phyloP scores from a whole-genome alignment of 305 asterid species.

The Fraxinus xanthoxyloides region DNA sequence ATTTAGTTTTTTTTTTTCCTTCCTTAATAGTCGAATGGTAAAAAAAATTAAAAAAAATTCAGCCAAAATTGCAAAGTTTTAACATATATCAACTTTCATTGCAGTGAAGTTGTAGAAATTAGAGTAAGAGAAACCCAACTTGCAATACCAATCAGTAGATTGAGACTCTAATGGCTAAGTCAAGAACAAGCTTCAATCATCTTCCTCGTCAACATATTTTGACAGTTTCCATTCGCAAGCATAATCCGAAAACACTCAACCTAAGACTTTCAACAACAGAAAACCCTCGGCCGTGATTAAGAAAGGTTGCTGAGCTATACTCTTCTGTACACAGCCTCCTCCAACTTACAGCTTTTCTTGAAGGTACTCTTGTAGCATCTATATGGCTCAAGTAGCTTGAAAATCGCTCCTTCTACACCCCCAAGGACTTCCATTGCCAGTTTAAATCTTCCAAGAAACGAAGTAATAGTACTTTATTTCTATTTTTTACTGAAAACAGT shows the following conservation, averaged over 20 bases:
- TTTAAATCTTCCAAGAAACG: neutral
- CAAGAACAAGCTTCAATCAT: neutral
- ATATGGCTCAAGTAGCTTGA: neutral
- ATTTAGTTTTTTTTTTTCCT: no score
- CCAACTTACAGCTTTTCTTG: neutral
- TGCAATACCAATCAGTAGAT: neutral
- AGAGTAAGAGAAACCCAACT: neutral
- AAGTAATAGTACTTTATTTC: neutral
- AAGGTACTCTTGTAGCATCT: neutral
- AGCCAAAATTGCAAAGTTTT: neutral
- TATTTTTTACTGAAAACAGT: neutral
- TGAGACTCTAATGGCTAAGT: neutral
- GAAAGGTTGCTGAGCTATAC: neutral
- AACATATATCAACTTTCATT: neutral
- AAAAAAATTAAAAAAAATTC: neutral
- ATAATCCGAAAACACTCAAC: neutral
- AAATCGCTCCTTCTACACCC: neutral
- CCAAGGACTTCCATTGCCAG: neutral
- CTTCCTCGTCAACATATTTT: neutral
- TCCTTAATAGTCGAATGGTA: neutral
- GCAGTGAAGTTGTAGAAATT: neutral
- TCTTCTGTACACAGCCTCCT: neutral
- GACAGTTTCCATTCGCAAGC: neutral
- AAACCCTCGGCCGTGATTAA: neutral
- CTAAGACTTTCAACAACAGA: neutral